Base-by-base conservation (phyloP, 768 basidiomycete species). In the Panellus pusillus region DNA sequence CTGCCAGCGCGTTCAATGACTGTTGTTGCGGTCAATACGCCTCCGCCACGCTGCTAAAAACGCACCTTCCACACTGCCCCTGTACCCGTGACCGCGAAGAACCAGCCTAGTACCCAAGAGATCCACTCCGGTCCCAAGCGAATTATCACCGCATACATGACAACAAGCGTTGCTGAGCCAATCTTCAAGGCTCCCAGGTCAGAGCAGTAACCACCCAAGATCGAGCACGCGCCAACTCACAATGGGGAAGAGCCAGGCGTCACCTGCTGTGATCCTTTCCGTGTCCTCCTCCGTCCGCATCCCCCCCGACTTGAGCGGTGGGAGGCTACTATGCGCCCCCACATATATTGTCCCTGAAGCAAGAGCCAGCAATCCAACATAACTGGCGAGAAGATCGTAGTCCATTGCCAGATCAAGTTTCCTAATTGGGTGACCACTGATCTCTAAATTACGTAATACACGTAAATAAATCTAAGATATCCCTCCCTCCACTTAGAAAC, bases 121-220 rank as follows among this genome's bases (percentile, higher is more conserved):
- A 96, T 82, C 86, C 90, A 91, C 53, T 84, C 83, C 61, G 80
- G 82, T 29, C 91, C 91, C 47, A 89, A 70, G 66, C 86, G 92
- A 63, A 83, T 87, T 51, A 96, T 77, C 24, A 89, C 68, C 50
- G 79, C 56, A 63, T 88, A 94, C 56, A 93, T 66, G 5, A 84
- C 81, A 58, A 90, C 72, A 28, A 96, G 74, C 29, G 78, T 79
- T 6, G 74, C 75, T 1, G 90, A 91, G 5, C 89, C 92, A 54
- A 87, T 70, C 87, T 90, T 58, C 39, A 39, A 8, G 24, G 9
- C 9, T 15, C 29, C 15, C 32, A 46, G 42, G n/a, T 18, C 9
- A 40, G 38, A 24, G 2, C 42, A 24, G 18, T 24, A 36, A 24
- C 32, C 24, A 24, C 24, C 6, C 3, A 24, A 24, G 24, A 24